Evolutionary conservation across 73 alveolate species (phyloP), one percentile per base, ranked within the genome.

Genomic region (Effrenium voratum): DNA sequence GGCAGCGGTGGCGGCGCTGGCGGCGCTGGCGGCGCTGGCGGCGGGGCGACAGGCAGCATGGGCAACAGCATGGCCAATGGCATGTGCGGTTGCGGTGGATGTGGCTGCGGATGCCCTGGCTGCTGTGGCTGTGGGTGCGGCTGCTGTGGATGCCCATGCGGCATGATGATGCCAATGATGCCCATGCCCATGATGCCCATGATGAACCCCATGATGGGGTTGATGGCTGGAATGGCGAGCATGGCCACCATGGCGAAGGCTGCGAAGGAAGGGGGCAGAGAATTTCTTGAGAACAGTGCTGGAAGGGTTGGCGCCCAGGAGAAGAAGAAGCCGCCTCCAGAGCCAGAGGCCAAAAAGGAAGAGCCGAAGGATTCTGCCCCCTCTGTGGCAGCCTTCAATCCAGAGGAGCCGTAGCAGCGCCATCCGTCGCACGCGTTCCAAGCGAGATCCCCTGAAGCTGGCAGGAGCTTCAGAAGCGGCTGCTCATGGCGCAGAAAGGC

Each of bases 91-190:
- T 47, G 92, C 32, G 73, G 73, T 6, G 72, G 92, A 32, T 45
- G 97, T 41, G 36, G 86, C 46, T 28, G 79, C 87, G 86, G 97
- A 49, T 68, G 94, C n/a, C 66, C 49, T 3, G 15, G 75, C 75
- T 32, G 82, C 47, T 72, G 82, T 72, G 82, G 49, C 15, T 47
- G 49, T 30, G n/a, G 82, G 49, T 60, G 95, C 70, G 81, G 94
- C 1, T 81, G 94, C 45, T 55, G 72, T 45, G 95, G 95, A 36
- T 88, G 84, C 30, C 95, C 95, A 34, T 88, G 95, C 32, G 97
- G 97, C 41, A 90, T 90, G 97, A 90, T 90, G 97, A 90, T 90
- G 97, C 97, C 97, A n/a, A 90, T 90, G 97, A 90, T 85, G 94
- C 94, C 94, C 3, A 85, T 90, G 97, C 47, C 83, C 4, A 22